A percentile compares a stretch with the other conserved stretches of the same genome.
phyloP scores from a whole-genome alignment of 495 filamentous ascomycete genomes.

The Podospora fimiseda region DNA sequence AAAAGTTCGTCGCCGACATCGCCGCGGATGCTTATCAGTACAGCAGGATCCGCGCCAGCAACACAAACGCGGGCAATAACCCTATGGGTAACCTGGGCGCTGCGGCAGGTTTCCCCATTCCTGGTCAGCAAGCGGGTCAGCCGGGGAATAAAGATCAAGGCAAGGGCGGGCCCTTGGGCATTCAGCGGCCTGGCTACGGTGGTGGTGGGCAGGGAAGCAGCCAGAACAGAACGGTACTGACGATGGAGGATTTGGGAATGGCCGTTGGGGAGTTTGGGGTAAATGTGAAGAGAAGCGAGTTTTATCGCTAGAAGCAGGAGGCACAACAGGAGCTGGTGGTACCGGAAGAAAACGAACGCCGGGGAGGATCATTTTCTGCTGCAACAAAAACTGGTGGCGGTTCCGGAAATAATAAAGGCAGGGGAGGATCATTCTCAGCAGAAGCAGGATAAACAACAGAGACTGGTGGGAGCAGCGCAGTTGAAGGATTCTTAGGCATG shows the following conservation, averaged over 20 bases:
- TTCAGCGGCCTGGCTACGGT: conserved; percentile 85
- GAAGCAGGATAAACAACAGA: no score
- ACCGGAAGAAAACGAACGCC: no score
- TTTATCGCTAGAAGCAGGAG: conserved; percentile 63
- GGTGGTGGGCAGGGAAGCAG: conserved; percentile 87
- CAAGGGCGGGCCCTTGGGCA: conserved; percentile 66
- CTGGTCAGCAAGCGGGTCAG: conserved; percentile 49
- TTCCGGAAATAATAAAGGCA: no score
- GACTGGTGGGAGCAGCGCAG: no score
- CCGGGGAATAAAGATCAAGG: conserved; percentile 52
- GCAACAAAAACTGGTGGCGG: no score
- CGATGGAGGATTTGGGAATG: conserved; percentile 98
- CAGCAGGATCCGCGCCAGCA: conserved; percentile 85
- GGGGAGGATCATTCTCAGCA: no score
- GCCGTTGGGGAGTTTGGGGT: conserved; percentile 96
- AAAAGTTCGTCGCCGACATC: conserved; percentile 97
- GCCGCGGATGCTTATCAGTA: conserved; percentile 98
- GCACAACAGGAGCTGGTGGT: no score
- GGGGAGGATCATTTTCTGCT: no score
- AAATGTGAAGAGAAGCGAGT: conserved; percentile 93
- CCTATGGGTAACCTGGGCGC: conserved; percentile 81
- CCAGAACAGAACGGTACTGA: conserved; percentile 88
- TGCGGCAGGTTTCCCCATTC: conserved; percentile 62
- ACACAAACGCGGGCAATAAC: conserved; percentile 71
- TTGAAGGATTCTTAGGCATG: no score